Conservation (phyloP, 73 alveolate genomes). For the Paramecium sexaurelia region DNA sequence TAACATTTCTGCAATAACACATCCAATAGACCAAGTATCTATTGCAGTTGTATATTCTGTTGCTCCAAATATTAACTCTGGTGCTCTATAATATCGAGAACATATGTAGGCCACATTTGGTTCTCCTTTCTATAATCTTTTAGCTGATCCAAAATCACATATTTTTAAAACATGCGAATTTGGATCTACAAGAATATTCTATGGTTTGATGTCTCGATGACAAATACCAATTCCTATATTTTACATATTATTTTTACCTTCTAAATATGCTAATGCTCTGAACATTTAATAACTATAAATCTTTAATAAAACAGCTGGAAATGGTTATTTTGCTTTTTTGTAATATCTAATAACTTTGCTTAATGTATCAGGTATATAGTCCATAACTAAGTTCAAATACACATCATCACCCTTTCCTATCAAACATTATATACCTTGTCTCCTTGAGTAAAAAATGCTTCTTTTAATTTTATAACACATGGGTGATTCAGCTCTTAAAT, state of each 20-base stretch:
- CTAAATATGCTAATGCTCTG: constrained; percentile 84
- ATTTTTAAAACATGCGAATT: constrained; percentile 75
- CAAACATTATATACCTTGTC: constrained; percentile 44
- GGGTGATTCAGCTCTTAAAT: constrained; percentile 85
- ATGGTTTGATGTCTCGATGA: constrained; percentile 93
- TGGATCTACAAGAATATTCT: constrained; percentile 83
- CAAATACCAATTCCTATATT: constrained; percentile 70
- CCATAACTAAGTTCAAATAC: constrained; percentile 86
- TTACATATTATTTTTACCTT: constrained; percentile 42
- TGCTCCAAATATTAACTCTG: constrained; percentile 96
- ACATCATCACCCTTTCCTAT: constrained; percentile 67
- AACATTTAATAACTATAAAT: constrained; percentile 85
- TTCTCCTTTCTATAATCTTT: constrained; percentile 88
- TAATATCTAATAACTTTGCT: constrained; percentile 76
- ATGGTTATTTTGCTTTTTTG: constrained; percentile 70
- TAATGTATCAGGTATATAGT: constrained; percentile 86
- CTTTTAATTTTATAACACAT: constrained; percentile 74
- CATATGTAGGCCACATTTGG: constrained; percentile 94
- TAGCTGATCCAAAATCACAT: constrained; percentile 97
- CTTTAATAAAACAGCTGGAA: constrained; percentile 82
- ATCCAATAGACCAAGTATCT: constrained; percentile 86
- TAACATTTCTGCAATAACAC: constrained; percentile 77
- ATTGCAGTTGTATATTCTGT: constrained; percentile 88
- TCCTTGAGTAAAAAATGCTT: constrained; percentile 78
- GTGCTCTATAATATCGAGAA: constrained; percentile 83